Percentiles rank a stretch among this genome's conserved stretches.
Evolutionary conservation across 176 grass and related monocot species (phyloP).

Genomic region (Poa pratensis): DNA sequence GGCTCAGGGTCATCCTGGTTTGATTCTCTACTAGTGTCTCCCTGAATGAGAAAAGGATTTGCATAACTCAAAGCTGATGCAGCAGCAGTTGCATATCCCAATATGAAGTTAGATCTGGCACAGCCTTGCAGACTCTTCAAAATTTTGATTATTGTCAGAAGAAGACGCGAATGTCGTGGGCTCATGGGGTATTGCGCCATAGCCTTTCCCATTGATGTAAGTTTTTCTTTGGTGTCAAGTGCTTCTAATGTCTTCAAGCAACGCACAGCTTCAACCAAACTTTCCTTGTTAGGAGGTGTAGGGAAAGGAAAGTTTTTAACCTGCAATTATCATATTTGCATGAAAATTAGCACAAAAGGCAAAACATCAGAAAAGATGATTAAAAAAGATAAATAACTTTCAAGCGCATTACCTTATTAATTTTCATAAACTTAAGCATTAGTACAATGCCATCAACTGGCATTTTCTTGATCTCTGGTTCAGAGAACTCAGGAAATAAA

Average conservation of each 20-base stretch:
- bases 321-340: conserved; percentile 53
- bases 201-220: conserved; percentile 82
- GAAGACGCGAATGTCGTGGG: conserved; percentile 87
- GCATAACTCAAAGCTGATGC: conserved; percentile 88
- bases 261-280: conserved; percentile 76
- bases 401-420: conserved; percentile 67
- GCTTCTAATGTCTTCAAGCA: conserved; percentile 92
- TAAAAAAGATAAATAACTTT: conserved; percentile 16
- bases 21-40: conserved; percentile 37
- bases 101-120: conserved; percentile 66
- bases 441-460: conserved; percentile 92
- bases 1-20: conserved; percentile 44
- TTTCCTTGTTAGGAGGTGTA: conserved; percentile 69
- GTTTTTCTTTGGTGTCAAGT: conserved; percentile 54
- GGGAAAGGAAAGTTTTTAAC: conserved; percentile 97
- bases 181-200: conserved; percentile 95
- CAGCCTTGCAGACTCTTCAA: conserved; percentile 55
- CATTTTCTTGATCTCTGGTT: conserved; percentile 85
- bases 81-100: conserved; percentile 75
- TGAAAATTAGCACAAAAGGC: conserved; percentile 11
- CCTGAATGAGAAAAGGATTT: conserved; percentile 79
- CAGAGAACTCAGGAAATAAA: conserved; percentile 87
- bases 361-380: conserved; percentile 31
- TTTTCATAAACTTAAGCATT: conserved; percentile 90
- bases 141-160: conserved; percentile 83